Evolutionary conservation across 495 filamentous ascomycete genomes (phyloP), one percentile per base, ranked within the genome.

Genomic region (Podospora pseudopauciseta): DNA sequence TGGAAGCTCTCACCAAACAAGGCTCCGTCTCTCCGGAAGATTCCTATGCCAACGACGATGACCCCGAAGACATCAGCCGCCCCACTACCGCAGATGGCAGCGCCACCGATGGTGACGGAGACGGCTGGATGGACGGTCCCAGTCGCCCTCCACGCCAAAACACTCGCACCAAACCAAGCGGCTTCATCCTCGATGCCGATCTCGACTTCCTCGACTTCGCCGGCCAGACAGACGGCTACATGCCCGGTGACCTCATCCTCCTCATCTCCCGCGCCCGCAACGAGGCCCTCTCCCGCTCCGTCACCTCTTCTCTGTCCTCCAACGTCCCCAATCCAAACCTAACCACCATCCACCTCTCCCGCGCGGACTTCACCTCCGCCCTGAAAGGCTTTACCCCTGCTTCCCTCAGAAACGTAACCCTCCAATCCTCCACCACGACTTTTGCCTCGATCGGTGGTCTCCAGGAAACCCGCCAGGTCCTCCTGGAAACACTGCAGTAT

Each of bases 401-500:
- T 0, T 96, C 94, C 13, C 87, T 99, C 5, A 91, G 94, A 20
- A 96, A 96, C 70, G 94, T 99, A 9, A 93, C 94, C 0, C 84
- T 99, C 0, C 96, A 97, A 66, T 89, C 90, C 18, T 94, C 92
- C 5, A 93, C 90, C 1, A 95, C 91, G 0, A 92, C 90, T 11
- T 99, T 97, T 74, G 86, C 88, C 64, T 92, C 92, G 3, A 97
- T 99, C 67, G 95, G 95, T 60, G 95, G 95, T 15, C 82, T 99
- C 13, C 86, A 87, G 19, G 86, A 90, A 69, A 97, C 95, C 2
- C 90, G 95, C 4, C 86, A 92, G 68, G 93, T 89, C 64, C 85
- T 99, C 26, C 82, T 99, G 11, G 96, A 99, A 80, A 99, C 95
- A 0, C 83, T 99, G 4, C 92, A 97, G 79, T 99, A 97, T 74